Conservation (phyloP, 768 basidiomycete species). For the Neoboletus brunneissimus region DNA sequence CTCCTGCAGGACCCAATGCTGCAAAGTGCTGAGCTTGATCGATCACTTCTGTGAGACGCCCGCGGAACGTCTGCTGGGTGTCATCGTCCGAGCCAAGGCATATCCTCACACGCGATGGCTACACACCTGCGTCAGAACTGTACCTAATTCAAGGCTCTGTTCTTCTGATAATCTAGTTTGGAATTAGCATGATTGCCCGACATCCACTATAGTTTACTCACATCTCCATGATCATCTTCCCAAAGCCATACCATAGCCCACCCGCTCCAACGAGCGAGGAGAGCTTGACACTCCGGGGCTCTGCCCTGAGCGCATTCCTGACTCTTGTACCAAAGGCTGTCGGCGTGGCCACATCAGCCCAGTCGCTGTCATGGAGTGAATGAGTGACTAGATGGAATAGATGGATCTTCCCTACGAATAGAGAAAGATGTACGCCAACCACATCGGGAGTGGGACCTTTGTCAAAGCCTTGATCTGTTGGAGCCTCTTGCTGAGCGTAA, state of each 20-base stretch:
- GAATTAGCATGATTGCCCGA: background rate
- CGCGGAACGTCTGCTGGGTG: conserved; percentile 63
- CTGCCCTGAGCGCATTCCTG: conserved; percentile 84
- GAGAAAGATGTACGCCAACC: conserved; percentile 86
- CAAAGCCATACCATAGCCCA: conserved; percentile 91
- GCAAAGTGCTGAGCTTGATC: conserved; percentile 92
- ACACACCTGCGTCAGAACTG: conserved; percentile 63
- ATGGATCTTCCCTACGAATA: conserved; percentile 58
- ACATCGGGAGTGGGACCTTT: conserved; percentile 84
- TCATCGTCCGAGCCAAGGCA: background rate
- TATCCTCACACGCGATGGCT: conserved; percentile 7
- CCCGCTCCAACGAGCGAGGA: conserved; percentile 82
- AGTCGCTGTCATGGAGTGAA: conserved; percentile 48
- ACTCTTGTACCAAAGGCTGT: conserved; percentile 73
- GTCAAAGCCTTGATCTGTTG: conserved; percentile 69
- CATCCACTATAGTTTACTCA: conserved; percentile 33
- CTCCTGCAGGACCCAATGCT: conserved; percentile 57
- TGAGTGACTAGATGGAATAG: background rate
- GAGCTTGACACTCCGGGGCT: conserved; percentile 80
- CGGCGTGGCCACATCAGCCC: conserved; percentile 87
- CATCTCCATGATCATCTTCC: conserved; percentile 83
- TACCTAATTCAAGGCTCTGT: conserved; percentile 68
- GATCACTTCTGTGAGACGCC: conserved; percentile 71
- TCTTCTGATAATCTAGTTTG: conserved; percentile 66
- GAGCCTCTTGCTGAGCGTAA: conserved; percentile 7